A percentile compares a stretch with the other conserved stretches of the same genome.
Conservation (phyloP, 1,284 basidiomycete genomes). For the Anthracocystis setariae region DNA sequence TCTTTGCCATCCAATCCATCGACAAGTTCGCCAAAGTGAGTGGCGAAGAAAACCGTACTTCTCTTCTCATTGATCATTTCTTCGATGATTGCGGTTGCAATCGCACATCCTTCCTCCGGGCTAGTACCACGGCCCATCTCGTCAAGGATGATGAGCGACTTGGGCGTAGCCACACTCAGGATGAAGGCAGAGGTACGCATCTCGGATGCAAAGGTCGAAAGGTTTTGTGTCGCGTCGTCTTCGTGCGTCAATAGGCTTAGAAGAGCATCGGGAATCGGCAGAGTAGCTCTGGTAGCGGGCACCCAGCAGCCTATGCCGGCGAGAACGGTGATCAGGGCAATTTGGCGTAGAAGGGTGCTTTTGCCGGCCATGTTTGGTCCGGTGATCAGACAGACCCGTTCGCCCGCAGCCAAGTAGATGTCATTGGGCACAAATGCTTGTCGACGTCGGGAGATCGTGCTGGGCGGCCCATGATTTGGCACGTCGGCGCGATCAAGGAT, state of each 20-base stretch:
- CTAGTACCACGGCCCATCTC: conserved; percentile 89
- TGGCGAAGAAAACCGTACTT: conserved; percentile 88
- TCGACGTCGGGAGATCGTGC: conserved; percentile 15
- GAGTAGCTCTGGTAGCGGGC: conserved; percentile 28
- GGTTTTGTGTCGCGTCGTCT: conserved; percentile 73
- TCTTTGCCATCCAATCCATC: conserved; percentile 33
- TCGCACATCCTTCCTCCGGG: conserved; percentile 84
- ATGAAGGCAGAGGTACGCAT: conserved; percentile 69
- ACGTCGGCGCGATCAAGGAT: conserved; percentile 80
- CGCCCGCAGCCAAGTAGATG: conserved; percentile 40
- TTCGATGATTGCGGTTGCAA: conserved; percentile 92
- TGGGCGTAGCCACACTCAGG: conserved; percentile 71
- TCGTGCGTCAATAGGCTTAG: conserved; percentile 90
- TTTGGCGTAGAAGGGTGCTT: conserved; percentile 88
- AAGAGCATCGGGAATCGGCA: conserved; percentile 81
- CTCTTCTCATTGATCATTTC: conserved; percentile 75
- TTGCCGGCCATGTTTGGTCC: conserved; percentile 78
- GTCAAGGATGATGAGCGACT: conserved; percentile 83
- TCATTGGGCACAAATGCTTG: conserved; percentile 35
- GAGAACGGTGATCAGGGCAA: conserved; percentile 83
- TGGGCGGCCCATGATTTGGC: conserved; percentile 58
- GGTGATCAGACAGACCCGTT: conserved; percentile 23
- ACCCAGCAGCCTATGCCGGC: conserved; percentile 81
- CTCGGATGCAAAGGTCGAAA: conserved; percentile 50
- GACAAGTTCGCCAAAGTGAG: conserved; percentile 71